A percentile compares a stretch with the other conserved stretches of the same genome.
Conservation (phyloP, 805 yeast species). For the Cyberlindnera misumaiensis region DNA sequence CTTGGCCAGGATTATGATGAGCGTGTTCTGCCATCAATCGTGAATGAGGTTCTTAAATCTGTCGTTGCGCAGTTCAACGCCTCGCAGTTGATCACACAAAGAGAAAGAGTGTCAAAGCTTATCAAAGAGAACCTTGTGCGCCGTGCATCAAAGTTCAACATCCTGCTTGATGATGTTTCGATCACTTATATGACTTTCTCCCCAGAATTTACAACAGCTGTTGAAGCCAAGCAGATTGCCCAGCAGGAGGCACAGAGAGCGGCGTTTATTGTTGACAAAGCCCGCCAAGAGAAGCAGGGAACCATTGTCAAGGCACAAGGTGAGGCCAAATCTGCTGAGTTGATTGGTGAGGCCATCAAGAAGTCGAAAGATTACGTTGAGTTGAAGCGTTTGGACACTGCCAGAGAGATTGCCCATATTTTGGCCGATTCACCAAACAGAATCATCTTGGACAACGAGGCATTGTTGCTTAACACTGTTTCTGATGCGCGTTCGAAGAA, state of each 20-base stretch:
- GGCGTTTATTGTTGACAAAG: constrained; percentile 93
- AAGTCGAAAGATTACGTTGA: constrained; percentile 95
- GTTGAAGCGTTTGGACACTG: constrained; percentile 93
- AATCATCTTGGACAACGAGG: constrained; percentile 85
- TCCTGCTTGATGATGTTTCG: constrained; percentile 89
- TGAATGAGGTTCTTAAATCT: constrained; percentile 91
- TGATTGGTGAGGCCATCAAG: constrained; percentile 98
- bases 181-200: constrained; percentile 95
- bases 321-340: constrained; percentile 96
- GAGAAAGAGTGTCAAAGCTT: constrained; percentile 89
- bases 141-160: constrained; percentile 86
- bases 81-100: constrained; percentile 96
- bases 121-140: constrained; percentile 87
- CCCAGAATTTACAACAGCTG: constrained; percentile 96
- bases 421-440: constrained; percentile 85
- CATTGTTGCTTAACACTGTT: constrained; percentile 83
- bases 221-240: constrained; percentile 97
- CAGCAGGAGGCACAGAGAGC: constrained; percentile 99
- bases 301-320: constrained; percentile 96
- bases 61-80: constrained; percentile 99
- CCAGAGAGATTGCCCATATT: constrained; percentile 87
- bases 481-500: constrained; percentile 57
- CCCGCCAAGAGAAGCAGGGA: constrained; percentile 96
- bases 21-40: constrained; percentile 95
- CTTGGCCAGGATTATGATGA: constrained; percentile 94